Evolutionary conservation across 208 protist species (phyloP).

Genomic region (Trypanosomatidae sp.): DNA sequence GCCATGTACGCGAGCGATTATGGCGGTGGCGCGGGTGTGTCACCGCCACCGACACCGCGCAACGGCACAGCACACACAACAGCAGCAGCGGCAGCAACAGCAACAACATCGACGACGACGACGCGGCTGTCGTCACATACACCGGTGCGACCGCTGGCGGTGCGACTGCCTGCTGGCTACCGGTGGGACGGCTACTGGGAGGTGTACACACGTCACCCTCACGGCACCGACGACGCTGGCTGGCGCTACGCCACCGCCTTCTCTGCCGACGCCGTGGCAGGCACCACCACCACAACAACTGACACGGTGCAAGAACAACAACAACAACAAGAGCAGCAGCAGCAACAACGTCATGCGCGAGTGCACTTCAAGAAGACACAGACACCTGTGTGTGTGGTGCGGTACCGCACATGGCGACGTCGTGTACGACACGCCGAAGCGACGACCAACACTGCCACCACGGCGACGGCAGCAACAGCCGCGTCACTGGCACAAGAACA

Average conservation of each 20-base stretch:
- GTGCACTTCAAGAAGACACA: slow-evolving; percentile 31
- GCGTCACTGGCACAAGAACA: background rate
- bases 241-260: slow-evolving; percentile 41
- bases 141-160: slow-evolving; percentile 1
- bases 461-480: background rate
- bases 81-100: background rate
- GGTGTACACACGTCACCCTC: slow-evolving; percentile 17
- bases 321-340: slow-evolving; percentile 1
- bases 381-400: slow-evolving; percentile 21
- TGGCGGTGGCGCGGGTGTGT: too few species aligned
- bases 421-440: slow-evolving; percentile 1
- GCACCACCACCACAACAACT: background rate
- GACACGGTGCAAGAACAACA: background rate
- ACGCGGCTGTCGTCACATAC: background rate
- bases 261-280: background rate
- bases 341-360: background rate
- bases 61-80: slow-evolving; percentile 1
- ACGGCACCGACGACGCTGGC: slow-evolving; percentile 18
- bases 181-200: slow-evolving; percentile 38
- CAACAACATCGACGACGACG: background rate
- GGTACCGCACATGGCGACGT: slow-evolving; percentile 28
- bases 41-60: too few species aligned
- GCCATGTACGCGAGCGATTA: too few species aligned
- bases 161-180: slow-evolving; percentile 18
- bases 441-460: background rate